phyloP scores from a whole-genome alignment of 371 early-diverging fungal genomes.

The Apophysomyces elegans region DNA sequence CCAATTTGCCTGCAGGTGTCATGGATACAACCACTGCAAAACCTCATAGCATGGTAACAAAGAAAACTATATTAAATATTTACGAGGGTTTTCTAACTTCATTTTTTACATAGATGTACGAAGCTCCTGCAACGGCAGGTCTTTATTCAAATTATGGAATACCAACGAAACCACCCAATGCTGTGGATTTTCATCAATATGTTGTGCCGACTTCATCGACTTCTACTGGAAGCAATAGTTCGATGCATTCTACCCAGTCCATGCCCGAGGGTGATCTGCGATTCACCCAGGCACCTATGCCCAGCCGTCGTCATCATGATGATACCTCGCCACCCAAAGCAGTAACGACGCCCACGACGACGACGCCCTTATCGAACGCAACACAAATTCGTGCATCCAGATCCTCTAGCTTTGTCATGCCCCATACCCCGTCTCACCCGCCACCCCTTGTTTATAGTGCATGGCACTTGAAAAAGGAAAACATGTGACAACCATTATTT shows the following conservation, averaged over 20 bases:
- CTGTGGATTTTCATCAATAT: slow-evolving; percentile 36
- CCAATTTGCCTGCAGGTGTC: not conserved
- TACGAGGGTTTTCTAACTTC: not conserved
- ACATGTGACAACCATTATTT: not conserved
- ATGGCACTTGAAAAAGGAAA: slow-evolving; percentile 7
- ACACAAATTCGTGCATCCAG: slow-evolving; percentile 1
- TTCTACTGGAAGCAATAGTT: slow-evolving; percentile 46
- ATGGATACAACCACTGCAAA: not conserved
- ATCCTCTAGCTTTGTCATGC: slow-evolving; percentile 1
- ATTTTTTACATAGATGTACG: not conserved
- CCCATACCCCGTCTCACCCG: slow-evolving; percentile 1
- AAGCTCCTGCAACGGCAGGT: slow-evolving; percentile 24
- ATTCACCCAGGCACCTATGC: slow-evolving; percentile 3
- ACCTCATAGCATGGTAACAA: not conserved
- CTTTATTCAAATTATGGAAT: slow-evolving; percentile 24
- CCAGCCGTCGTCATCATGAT: slow-evolving; percentile 2
- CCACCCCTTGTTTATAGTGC: slow-evolving; percentile 5
- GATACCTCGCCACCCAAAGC: slow-evolving; percentile 2
- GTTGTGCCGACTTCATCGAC: slow-evolving; percentile 46
- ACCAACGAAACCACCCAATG: slow-evolving; percentile 18
- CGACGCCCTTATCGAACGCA: not conserved
- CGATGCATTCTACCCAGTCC: slow-evolving; percentile 44
- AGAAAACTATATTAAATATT: too few relatives aligned
- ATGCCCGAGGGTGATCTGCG: slow-evolving; percentile 26
- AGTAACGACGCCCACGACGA: not conserved